Base-by-base conservation (phyloP, 1,139 yeast species). In the Pichia sp. region DNA sequence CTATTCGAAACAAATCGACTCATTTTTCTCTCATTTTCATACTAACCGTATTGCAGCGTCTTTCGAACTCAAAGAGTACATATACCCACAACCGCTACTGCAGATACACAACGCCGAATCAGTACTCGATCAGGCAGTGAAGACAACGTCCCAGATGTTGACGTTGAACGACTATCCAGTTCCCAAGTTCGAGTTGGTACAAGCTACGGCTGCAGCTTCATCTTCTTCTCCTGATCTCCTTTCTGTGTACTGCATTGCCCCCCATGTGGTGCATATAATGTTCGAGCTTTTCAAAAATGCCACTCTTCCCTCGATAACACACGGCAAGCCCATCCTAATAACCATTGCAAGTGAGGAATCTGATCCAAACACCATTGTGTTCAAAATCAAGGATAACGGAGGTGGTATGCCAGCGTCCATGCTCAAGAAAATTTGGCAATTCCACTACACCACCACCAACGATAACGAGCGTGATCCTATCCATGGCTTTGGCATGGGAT, bases 401-500 rank as follows among this genome's bases (percentile, higher is more conserved):
- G 68, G 68, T 9, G 68, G 68, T 3, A 53, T 65, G 55, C 50
- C 59, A 1, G 40, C 50, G 13, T 46, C 49, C 9, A 50, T 57
- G 25, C 41, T 58, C 1, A 48, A 58, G 5, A 60, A 60, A 44
- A 64, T 64, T 4, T 64, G 65, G 62, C 66, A 62, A 21, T 64
- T 62, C 47, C 68, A 65, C 49, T 65, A 61, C 47, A 63, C 67
- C 13, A 64, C 67, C 5, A 57, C 65, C 3, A 46, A 54, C 3
- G 64, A 53, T 41, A 51, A 41, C 12, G 60, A 60, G 41, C 55
- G 61, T 26, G 66, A 64, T 51, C 60, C 62, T 48, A 62, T 64
- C 30, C 62, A 59, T 46, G 67, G 67, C 3, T 63, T 63, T 46
- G 67, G 67, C 9, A 60, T 64, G 65, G 67, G 67, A 1, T 52